A percentile compares a stretch with the other conserved stretches of the same genome.
Conservation (phyloP, 2,329 filamentous ascomycete species). For the Bertia moriformis region DNA sequence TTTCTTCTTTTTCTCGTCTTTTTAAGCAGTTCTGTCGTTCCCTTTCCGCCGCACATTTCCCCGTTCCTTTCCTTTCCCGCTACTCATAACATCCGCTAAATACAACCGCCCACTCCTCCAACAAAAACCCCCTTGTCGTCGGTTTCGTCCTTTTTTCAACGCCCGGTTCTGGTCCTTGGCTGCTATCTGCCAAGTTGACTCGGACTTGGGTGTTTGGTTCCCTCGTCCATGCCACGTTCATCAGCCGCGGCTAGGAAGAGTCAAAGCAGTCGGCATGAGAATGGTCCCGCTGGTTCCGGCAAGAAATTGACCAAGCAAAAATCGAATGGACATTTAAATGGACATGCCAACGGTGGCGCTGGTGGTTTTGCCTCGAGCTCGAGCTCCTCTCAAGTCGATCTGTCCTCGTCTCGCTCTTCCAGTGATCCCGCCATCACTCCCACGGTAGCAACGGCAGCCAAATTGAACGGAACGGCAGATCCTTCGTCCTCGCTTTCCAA, state of each 20-base stretch:
- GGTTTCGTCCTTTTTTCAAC: background rate
- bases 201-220: constrained; percentile 1
- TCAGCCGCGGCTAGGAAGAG: constrained; percentile 8
- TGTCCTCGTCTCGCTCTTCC: constrained; percentile 14
- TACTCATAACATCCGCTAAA: background rate
- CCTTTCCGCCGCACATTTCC: background rate
- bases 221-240: constrained; percentile 1
- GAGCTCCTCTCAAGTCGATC: constrained; percentile 13
- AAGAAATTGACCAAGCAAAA: constrained; percentile 42
- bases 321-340: constrained; percentile 31
- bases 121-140: too few relatives aligned
- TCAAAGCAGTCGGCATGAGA: constrained; percentile 42
- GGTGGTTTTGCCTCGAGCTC: constrained; percentile 17
- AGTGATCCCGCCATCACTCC: constrained; percentile 8
- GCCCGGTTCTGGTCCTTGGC: constrained; percentile 1
- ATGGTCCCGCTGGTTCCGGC: constrained; percentile 42
- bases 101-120: too few relatives aligned
- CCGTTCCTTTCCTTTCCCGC: background rate
- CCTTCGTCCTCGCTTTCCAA: too few relatives aligned
- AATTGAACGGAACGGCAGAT: background rate
- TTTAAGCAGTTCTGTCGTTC: background rate
- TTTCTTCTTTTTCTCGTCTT: background rate
- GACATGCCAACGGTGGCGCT: constrained; percentile 21
- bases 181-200: background rate
- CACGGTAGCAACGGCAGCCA: background rate